These are phyloP conservation scores for Hirschfeldia incana DNA, from an alignment of 345 rosid species.

Conservation along the genomic window DNA sequence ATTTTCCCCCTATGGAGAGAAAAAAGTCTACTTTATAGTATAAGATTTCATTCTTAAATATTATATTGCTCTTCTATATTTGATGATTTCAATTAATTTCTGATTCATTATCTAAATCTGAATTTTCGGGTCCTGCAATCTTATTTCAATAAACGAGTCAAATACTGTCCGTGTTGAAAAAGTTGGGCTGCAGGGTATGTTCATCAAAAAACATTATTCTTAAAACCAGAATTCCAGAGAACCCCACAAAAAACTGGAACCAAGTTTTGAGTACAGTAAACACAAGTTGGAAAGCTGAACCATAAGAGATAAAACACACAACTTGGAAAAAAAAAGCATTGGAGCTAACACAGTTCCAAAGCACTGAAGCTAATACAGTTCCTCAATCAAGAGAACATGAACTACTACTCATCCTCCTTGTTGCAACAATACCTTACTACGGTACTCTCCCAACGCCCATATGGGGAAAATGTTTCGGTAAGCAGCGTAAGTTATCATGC, in stretches of 20 bases:
- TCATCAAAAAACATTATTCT: not conserved
- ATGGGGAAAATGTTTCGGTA: slow-evolving; percentile 63
- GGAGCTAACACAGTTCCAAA: not conserved
- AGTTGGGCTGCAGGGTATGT: not conserved
- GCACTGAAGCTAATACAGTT: slow-evolving; percentile 7
- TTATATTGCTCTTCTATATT: not conserved
- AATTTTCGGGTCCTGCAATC: not conserved
- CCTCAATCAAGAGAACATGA: not conserved
- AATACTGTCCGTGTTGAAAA: not conserved
- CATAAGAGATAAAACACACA: not conserved
- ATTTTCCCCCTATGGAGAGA: too few relatives aligned
- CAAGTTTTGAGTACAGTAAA: slow-evolving; percentile 22
- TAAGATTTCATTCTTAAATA: not conserved
- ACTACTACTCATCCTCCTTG: slow-evolving; percentile 27
- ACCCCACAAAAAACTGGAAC: slow-evolving; percentile 23
- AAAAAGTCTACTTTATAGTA: too few relatives aligned
- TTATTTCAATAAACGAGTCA: not conserved
- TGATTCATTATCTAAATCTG: not conserved
- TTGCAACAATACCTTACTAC: slow-evolving; percentile 45
- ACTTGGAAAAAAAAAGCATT: not conserved
- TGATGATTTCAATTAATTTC: not conserved
- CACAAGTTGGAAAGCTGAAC: slow-evolving; percentile 7
- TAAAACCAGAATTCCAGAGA: not conserved
- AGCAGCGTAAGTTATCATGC: slow-evolving; percentile 70
- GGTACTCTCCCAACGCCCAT: slow-evolving; percentile 75